phyloP scores from a whole-genome alignment of 106 monocot genomes.

The Agapanthus africanus region DNA sequence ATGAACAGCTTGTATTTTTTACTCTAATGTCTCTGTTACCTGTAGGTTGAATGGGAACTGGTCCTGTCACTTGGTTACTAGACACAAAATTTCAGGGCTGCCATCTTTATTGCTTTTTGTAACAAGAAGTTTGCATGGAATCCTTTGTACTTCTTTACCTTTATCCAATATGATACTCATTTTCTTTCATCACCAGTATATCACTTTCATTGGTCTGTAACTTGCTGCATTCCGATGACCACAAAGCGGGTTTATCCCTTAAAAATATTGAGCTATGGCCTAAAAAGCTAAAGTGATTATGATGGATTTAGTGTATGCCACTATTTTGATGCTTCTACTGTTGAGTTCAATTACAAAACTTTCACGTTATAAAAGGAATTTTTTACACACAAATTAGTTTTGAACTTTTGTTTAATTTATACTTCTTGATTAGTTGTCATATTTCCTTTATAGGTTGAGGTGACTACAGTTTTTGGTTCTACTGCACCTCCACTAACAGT shows the following conservation, averaged over 20 bases:
- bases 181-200: background rate
- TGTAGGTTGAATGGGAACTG: too few relatives aligned
- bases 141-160: background rate
- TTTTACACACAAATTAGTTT: background rate
- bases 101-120: background rate
- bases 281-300: background rate
- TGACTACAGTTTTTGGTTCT: constrained; percentile 87
- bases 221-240: background rate
- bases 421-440: too few relatives aligned
- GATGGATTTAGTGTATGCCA: background rate
- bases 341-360: background rate
- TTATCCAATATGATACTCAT: background rate
- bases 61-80: background rate
- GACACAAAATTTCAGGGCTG: background rate
- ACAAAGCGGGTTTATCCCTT: background rate
- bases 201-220: background rate
- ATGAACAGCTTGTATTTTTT: too few relatives aligned
- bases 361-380: background rate
- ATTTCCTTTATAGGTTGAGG: too few relatives aligned
- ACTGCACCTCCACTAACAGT: constrained; percentile 66
- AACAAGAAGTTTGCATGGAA: background rate
- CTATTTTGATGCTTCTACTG: background rate
- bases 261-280: background rate
- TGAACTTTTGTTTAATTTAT: background rate
- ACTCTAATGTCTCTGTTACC: too few relatives aligned